phyloP scores from a whole-genome alignment of 192 early-diverging fungal species.

The Lobosporangium transversale region DNA sequence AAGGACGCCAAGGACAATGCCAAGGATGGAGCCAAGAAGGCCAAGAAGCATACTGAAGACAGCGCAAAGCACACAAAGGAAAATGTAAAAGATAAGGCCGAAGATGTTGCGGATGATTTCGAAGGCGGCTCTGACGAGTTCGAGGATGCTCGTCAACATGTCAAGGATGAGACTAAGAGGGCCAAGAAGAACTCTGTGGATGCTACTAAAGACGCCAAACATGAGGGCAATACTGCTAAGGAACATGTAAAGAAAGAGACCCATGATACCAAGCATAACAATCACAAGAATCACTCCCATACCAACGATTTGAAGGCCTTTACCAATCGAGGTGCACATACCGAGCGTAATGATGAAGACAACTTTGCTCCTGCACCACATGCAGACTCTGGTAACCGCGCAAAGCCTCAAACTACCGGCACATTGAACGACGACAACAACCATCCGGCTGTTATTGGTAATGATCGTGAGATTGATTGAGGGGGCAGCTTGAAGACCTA shows the following conservation, averaged over 20 bases:
- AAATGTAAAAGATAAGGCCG: neutral
- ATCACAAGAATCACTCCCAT: constrained; percentile 11
- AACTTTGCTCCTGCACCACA: constrained; percentile 7
- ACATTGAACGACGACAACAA: neutral
- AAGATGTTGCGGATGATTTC: neutral
- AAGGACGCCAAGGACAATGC: constrained; percentile 15
- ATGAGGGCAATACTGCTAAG: neutral
- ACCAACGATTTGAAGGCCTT: constrained; percentile 32
- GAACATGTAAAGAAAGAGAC: neutral
- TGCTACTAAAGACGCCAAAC: neutral
- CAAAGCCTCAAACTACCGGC: constrained; percentile 15
- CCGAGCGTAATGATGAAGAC: constrained; percentile 22
- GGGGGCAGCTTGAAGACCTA: neutral
- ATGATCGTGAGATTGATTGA: constrained; percentile 10
- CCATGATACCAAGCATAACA: constrained; percentile 8
- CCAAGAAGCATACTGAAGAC: constrained; percentile 9
- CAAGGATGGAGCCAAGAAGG: constrained; percentile 5
- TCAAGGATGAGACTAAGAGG: neutral
- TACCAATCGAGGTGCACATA: constrained; percentile 15
- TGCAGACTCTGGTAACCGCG: constrained; percentile 31
- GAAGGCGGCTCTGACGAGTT: neutral
- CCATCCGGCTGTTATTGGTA: constrained; percentile 30
- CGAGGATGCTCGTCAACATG: neutral
- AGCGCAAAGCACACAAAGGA: neutral
- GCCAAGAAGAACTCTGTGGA: constrained; percentile 1